These are phyloP conservation scores for Lecanicillium sp. DNA, from an alignment of 2,329 filamentous ascomycete species.

Conservation along the genomic window DNA sequence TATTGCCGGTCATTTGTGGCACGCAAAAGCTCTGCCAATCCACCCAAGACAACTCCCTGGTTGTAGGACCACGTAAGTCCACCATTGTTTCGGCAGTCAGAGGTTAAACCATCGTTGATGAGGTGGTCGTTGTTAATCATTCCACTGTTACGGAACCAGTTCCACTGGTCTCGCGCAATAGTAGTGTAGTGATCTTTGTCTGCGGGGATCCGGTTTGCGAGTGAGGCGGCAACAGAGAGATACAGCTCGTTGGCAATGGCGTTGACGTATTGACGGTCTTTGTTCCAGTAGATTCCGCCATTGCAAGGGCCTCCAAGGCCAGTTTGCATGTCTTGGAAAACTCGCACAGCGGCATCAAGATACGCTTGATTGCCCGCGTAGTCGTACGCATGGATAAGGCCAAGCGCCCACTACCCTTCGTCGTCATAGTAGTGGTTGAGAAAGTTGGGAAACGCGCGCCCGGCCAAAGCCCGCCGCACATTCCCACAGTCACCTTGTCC, in stretches of 20 bases:
- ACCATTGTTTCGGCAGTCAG: slow-evolving; percentile 41
- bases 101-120: slow-evolving; percentile 45
- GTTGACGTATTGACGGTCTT: slow-evolving; percentile 40
- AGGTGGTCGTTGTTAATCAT: slow-evolving; percentile 42
- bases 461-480: slow-evolving; percentile 19
- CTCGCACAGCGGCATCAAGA: slow-evolving; percentile 40
- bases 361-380: slow-evolving; percentile 43
- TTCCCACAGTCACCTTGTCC: slow-evolving; percentile 18
- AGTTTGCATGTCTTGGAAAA: slow-evolving; percentile 48
- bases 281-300: slow-evolving; percentile 50
- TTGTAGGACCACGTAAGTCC: slow-evolving; percentile 47
- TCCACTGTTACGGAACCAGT: slow-evolving; percentile 42
- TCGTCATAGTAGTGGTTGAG: slow-evolving; percentile 51
- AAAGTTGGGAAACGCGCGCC: slow-evolving; percentile 31
- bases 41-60: slow-evolving; percentile 49
- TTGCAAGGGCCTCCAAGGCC: slow-evolving; percentile 39
- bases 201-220: slow-evolving; percentile 38
- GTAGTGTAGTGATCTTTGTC: slow-evolving; percentile 32
- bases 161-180: slow-evolving; percentile 43
- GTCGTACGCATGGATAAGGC: slow-evolving; percentile 48
- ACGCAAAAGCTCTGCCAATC: slow-evolving; percentile 40
- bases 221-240: slow-evolving; percentile 41
- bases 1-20: slow-evolving; percentile 34
- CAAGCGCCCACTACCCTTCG: slow-evolving; percentile 57
- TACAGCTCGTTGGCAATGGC: slow-evolving; percentile 52